These are phyloP conservation scores for Trichoderma sp. DNA, from an alignment of 2,329 filamentous ascomycete genomes.

Conservation along the genomic window DNA sequence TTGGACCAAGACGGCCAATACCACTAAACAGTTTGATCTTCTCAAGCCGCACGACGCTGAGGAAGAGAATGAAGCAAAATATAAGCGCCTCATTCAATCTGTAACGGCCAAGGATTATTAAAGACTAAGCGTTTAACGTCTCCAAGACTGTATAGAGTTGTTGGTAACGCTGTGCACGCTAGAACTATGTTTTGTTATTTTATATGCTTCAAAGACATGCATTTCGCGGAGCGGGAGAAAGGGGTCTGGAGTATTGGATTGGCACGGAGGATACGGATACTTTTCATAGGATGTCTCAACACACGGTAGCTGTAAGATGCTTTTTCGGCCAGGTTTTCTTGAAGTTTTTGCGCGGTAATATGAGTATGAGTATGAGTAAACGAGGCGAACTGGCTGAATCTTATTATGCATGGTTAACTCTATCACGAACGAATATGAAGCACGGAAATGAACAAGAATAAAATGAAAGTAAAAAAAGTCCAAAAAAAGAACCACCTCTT, in stretches of 20 bases:
- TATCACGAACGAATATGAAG: background rate
- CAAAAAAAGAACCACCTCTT: conserved; percentile 10
- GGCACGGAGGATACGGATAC: background rate
- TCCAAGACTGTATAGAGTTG: conserved; percentile 1
- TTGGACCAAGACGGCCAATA: conserved; percentile 32
- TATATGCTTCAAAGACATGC: conserved; percentile 19
- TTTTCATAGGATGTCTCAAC: background rate
- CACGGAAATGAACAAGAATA: background rate
- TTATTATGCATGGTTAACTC: background rate
- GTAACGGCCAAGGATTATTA: conserved; percentile 37
- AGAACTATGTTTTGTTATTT: conserved; percentile 11
- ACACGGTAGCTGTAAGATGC: background rate
- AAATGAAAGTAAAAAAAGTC: background rate
- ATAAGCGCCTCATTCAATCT: conserved; percentile 39
- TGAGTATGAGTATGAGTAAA: background rate
- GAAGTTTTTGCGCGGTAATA: background rate
- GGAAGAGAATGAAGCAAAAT: conserved; percentile 36
- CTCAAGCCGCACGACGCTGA: conserved; percentile 36
- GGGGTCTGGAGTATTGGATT: conserved; percentile 20
- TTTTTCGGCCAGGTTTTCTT: background rate
- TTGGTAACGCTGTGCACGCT: conserved; percentile 8
- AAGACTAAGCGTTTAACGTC: conserved; percentile 4
- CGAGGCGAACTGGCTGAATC: background rate
- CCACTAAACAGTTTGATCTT: conserved; percentile 19
- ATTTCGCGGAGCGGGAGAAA: conserved; percentile 19